Conservation (phyloP, 2,329 filamentous ascomycete genomes). For the Talaromyces sp. region DNA sequence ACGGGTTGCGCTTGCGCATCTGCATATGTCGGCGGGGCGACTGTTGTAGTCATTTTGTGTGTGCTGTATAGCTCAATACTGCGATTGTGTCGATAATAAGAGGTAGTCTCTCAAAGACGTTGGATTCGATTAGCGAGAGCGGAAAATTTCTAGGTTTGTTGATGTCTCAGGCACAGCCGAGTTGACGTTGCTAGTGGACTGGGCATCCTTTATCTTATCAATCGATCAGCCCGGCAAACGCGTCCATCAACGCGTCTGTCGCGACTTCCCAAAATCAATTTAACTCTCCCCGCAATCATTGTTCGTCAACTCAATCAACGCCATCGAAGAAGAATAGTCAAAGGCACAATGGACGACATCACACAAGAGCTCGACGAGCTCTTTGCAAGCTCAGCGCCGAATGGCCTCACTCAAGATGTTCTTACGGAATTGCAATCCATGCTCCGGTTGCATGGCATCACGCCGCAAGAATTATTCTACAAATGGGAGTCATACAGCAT, state of each 20-base stretch:
- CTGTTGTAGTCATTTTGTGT: background rate
- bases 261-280: constrained; percentile 14
- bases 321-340: too few relatives aligned
- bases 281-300: constrained; percentile 4
- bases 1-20: background rate
- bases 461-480: constrained; percentile 84
- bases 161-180: constrained; percentile 2
- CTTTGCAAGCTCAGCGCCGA: constrained; percentile 55
- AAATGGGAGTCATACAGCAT: constrained; percentile 99
- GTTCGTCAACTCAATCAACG: background rate
- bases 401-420: constrained; percentile 70
- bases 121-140: background rate
- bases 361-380: constrained; percentile 55
- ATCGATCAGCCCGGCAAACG: background rate
- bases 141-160: background rate
- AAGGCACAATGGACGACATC: constrained; percentile 46
- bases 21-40: background rate
- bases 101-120: background rate
- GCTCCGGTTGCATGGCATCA: constrained; percentile 75
- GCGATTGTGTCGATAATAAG: background rate
- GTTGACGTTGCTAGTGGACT: background rate
- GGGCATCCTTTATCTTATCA: constrained; percentile 13
- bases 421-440: constrained; percentile 80
- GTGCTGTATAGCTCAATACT: background rate
- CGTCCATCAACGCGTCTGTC: constrained; percentile 13